Evolutionary conservation across 75 land plant species (phyloP).

Genomic region (Ceratopteris richardii): DNA sequence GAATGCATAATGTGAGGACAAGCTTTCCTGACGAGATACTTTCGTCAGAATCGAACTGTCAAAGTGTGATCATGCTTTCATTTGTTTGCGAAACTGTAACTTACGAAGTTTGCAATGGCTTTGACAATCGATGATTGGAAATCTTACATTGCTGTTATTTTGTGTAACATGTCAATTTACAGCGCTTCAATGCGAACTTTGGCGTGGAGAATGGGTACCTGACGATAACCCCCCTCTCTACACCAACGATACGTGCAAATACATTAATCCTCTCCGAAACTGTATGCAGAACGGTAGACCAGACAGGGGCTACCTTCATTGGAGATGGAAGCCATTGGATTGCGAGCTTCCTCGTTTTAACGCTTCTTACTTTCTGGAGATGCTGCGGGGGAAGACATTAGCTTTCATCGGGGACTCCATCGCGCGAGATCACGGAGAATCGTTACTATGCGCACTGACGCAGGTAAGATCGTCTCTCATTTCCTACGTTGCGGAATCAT

Average conservation of each 20-base stretch:
- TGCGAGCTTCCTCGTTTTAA: slow-evolving; percentile 17
- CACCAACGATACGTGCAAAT: slow-evolving; percentile 27
- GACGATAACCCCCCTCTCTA: slow-evolving; percentile 37
- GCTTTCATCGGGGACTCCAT: slow-evolving; percentile 80
- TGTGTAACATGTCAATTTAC: too few species aligned
- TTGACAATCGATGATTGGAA: too few species aligned
- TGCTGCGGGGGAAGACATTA: slow-evolving; percentile 42
- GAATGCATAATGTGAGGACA: too few species aligned
- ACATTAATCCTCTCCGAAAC: slow-evolving; percentile 17
- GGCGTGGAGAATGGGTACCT: slow-evolving; percentile 43
- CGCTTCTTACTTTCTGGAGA: slow-evolving; percentile 15
- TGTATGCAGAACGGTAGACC: slow-evolving; percentile 38
- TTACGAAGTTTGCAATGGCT: too few species aligned
- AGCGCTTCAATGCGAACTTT: slow-evolving; percentile 39
- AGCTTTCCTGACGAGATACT: too few species aligned
- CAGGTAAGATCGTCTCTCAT: background rate
- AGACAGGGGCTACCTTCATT: slow-evolving; percentile 25
- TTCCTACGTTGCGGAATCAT: background rate
- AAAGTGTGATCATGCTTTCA: too few species aligned
- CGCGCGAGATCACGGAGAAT: slow-evolving; percentile 55
- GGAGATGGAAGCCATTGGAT: slow-evolving; percentile 36
- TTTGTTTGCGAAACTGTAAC: too few species aligned
- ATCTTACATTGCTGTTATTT: too few species aligned
- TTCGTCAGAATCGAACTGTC: too few species aligned
- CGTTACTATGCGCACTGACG: slow-evolving; percentile 29